Evolutionary conservation across 164 flowering plant genomes (phyloP), one percentile per base, ranked within the genome.

Genomic region (Piper betle): DNA sequence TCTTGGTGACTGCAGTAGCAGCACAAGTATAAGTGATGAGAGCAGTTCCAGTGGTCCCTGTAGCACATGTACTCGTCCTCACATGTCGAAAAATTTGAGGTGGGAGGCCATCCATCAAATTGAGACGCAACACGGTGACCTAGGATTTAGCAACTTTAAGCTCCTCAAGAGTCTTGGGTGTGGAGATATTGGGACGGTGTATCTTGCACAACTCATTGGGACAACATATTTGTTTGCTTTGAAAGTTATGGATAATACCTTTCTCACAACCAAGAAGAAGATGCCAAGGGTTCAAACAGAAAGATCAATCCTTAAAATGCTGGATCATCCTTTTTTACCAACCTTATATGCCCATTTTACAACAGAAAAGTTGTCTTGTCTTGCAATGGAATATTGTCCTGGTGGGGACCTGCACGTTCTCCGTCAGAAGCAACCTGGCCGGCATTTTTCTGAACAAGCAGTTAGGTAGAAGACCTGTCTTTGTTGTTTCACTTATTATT

Each of bases 241-340:
- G 70, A 91, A 91, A 73, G 79, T 90, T 50, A 83, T 90, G 91
- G 93, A 90, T 68, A 85, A 68, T 64, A 87, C 85, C 39, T 82
- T 73, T 69, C 71, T 87, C 78, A 74, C 37, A 25, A 75, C 74
- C 57, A 77, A 82, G 68, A 86, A 81, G 68, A 90, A 90, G 68
- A 64, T 75, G 72, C 38, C 52, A 8, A 78, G 95, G 72, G 91
- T 86, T 46, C 83, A 82, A 73, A 87, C 95, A 39, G 97, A 90
- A 64, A 77, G 78, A 70, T 86, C 82, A 70, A 85, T 87, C 38
- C 65, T 90, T 62, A 81, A 83, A 64, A 83, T 84, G 75, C 74
- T 90, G 55, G 97, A 90, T 72, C 97, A 90, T 72, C 97, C 97
- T 25, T 90, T 90, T 66, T 88, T 90, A 37, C 97, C 97, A n/a